phyloP scores from a whole-genome alignment of 306 rosid genomes.

The Senna siamea region DNA sequence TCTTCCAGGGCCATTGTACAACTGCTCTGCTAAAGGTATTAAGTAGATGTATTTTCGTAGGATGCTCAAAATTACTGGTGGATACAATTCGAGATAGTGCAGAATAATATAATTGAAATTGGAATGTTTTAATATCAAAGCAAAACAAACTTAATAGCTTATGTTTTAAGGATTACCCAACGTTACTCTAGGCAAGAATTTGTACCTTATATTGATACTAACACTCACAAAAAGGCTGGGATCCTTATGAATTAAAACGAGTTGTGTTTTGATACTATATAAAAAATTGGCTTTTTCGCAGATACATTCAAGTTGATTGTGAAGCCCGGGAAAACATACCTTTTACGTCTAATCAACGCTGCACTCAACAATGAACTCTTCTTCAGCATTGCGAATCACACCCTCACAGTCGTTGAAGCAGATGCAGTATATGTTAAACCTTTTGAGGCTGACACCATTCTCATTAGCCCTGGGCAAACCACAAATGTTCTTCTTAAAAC shows the following conservation, averaged over 20 bases:
- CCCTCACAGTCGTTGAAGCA: constrained; percentile 50
- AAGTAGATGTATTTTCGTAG: neutral
- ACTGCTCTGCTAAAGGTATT: constrained; percentile 72
- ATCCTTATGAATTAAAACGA: too few relatives aligned
- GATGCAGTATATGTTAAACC: constrained; percentile 57
- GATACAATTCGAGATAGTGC: neutral
- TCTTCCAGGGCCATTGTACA: constrained; percentile 72
- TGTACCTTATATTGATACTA: too few relatives aligned
- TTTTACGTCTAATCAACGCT: constrained; percentile 52
- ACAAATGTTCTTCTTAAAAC: constrained; percentile 54
- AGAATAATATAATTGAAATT: too few relatives aligned
- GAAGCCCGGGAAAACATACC: constrained; percentile 51
- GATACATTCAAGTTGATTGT: constrained; percentile 54
- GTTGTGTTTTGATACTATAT: neutral
- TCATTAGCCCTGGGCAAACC: constrained; percentile 58
- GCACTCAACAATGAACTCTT: constrained; percentile 59
- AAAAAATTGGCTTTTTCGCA: constrained; percentile 3
- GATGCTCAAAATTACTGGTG: neutral
- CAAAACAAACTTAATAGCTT: too few relatives aligned
- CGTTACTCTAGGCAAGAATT: neutral
- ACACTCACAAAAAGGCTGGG: too few relatives aligned
- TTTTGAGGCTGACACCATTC: constrained; percentile 43
- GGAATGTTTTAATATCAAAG: too few relatives aligned
- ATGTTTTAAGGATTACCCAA: too few relatives aligned
- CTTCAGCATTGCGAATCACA: constrained; percentile 61